phyloP scores from a whole-genome alignment of 345 rosid species.

The Rhizophora apiculata region DNA sequence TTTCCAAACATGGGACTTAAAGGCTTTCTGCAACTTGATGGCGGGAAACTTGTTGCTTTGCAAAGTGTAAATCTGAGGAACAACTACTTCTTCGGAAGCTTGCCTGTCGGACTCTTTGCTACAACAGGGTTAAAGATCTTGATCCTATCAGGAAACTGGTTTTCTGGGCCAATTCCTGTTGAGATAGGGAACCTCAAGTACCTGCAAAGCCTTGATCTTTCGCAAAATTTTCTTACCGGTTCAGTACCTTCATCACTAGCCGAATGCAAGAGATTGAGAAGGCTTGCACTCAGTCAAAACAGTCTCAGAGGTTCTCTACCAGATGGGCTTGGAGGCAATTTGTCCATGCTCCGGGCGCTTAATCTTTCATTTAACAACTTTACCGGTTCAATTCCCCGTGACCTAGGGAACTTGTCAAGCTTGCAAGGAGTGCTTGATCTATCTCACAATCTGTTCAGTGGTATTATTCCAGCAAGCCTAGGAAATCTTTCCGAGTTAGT shows the following conservation, averaged over 20 bases:
- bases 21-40: conserved; percentile 23
- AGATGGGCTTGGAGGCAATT: conserved; percentile 15
- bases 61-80: conserved; percentile 19
- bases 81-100: conserved; percentile 17
- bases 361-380: conserved; percentile 23
- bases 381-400: conserved; percentile 17
- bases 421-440: conserved; percentile 25
- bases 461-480: conserved; percentile 22
- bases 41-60: conserved; percentile 12
- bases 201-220: conserved; percentile 23
- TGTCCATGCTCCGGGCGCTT: conserved; percentile 18
- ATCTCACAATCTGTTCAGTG: conserved; percentile 22
- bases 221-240: conserved; percentile 15
- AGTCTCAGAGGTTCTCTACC: conserved; percentile 23
- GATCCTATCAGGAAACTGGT: conserved; percentile 25
- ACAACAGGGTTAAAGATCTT: conserved; percentile 16
- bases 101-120: conserved; percentile 17
- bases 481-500: conserved; percentile 23
- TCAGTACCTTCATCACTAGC: conserved; percentile 17
- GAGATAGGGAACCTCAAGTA: conserved; percentile 17
- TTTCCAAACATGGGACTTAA: conserved; percentile 13
- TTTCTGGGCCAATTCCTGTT: conserved; percentile 23
- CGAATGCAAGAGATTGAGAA: conserved; percentile 26
- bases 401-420: conserved; percentile 20
- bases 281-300: conserved; percentile 18